phyloP scores from a whole-genome alignment of 495 filamentous ascomycete genomes.

The Podospora conica region DNA sequence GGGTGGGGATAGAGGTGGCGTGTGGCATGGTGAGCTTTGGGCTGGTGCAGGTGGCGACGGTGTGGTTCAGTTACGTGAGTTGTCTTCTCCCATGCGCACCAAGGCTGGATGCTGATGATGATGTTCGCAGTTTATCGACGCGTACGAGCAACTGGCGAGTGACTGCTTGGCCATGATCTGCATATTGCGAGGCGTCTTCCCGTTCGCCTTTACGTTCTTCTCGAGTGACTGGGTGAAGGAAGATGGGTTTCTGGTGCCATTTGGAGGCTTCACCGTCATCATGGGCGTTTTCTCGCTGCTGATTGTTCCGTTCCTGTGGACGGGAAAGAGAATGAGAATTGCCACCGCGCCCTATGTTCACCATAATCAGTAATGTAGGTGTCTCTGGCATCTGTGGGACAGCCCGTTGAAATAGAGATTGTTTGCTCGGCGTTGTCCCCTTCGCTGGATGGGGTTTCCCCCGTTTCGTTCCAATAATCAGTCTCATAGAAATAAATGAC shows the following conservation, averaged over 20 bases:
- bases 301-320: slow-evolving; percentile 21
- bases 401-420: not conserved
- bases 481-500: not conserved
- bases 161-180: slow-evolving; percentile 33
- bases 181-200: slow-evolving; percentile 25
- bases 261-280: slow-evolving; percentile 24
- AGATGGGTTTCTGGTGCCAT: slow-evolving; percentile 23
- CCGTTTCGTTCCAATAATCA: not conserved
- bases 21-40: slow-evolving; percentile 30
- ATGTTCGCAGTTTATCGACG: slow-evolving; percentile 25
- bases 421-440: too few species aligned
- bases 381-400: too few species aligned
- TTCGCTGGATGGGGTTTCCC: not conserved
- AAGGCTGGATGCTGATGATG: not conserved
- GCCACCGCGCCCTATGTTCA: slow-evolving; percentile 27
- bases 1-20: slow-evolving; percentile 28
- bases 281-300: slow-evolving; percentile 25
- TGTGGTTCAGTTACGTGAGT: slow-evolving; percentile 32
- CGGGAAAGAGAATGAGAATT: slow-evolving; percentile 27
- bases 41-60: slow-evolving; percentile 23
- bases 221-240: slow-evolving; percentile 22
- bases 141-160: slow-evolving; percentile 26
- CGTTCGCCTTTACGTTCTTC: slow-evolving; percentile 28
- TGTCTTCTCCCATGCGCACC: too few species aligned
- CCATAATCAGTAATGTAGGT: slow-evolving; percentile 15